phyloP scores from a whole-genome alignment of 345 rosid genomes.

The Eucalyptus cloeziana region DNA sequence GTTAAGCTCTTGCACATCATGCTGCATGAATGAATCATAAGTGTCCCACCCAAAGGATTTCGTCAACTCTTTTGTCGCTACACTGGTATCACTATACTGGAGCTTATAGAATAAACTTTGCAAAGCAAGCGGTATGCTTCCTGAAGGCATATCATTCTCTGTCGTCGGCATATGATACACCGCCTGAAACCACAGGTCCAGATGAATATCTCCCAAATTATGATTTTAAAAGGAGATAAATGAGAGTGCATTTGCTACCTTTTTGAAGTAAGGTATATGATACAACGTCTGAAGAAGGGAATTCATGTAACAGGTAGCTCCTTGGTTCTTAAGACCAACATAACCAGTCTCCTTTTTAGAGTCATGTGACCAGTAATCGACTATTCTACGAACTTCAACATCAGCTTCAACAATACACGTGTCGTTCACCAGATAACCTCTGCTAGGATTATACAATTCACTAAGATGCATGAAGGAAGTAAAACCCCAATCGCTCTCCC shows the following conservation, averaged over 20 bases:
- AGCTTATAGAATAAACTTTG: conserved; percentile 57
- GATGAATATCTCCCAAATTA: background rate
- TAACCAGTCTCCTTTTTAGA: conserved; percentile 57
- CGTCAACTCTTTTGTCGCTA: conserved; percentile 48
- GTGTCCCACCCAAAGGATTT: conserved; percentile 65
- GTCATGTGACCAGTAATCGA: conserved; percentile 46
- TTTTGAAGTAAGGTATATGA: conserved; percentile 50
- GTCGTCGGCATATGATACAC: conserved; percentile 64
- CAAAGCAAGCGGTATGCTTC: conserved; percentile 54
- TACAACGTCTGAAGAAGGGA: conserved; percentile 47
- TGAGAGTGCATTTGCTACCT: conserved; percentile 14
- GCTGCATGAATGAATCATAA: conserved; percentile 54
- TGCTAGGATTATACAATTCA: conserved; percentile 34
- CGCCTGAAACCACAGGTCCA: conserved; percentile 18
- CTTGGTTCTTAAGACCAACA: conserved; percentile 57
- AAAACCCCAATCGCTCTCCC: conserved; percentile 54
- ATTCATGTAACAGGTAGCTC: conserved; percentile 63
- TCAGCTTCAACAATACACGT: conserved; percentile 41
- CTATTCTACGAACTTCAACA: conserved; percentile 34
- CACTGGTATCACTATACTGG: conserved; percentile 49
- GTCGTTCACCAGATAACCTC: conserved; percentile 43
- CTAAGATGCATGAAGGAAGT: conserved; percentile 46
- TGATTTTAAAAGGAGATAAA: background rate
- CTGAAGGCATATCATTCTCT: conserved; percentile 52
- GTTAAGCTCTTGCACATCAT: conserved; percentile 57